phyloP scores from a whole-genome alignment of 169 alveolate species.

The Plasmodium malariae region DNA sequence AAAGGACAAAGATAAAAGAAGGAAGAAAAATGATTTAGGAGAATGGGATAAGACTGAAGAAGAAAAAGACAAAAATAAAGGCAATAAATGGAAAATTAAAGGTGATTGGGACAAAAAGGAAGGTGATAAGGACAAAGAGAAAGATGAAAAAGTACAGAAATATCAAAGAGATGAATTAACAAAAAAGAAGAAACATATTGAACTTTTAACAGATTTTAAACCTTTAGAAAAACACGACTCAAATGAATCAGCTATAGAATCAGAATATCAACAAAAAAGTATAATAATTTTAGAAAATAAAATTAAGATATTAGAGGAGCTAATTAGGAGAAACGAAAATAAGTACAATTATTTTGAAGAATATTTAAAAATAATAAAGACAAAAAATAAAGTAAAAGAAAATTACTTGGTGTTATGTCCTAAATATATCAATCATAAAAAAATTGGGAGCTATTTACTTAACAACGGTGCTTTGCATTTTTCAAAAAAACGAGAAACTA shows the following conservation, averaged over 20 bases:
- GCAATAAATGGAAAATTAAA: neutral
- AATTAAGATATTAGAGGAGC: constrained; percentile 54
- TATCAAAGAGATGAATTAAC: neutral
- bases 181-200: constrained; percentile 14
- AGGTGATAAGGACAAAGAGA: neutral
- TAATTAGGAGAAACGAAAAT: constrained; percentile 28
- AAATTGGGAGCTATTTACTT: constrained; percentile 40
- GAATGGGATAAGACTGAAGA: neutral
- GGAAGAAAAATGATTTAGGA: neutral
- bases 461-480: neutral
- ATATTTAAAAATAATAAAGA: constrained; percentile 49
- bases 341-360: constrained; percentile 65
- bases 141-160: neutral
- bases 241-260: neutral
- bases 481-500: neutral
- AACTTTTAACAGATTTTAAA: neutral
- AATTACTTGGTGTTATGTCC: constrained; percentile 53
- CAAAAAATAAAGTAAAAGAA: constrained; percentile 36
- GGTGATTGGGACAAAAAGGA: neutral
- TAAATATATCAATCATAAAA: constrained; percentile 41
- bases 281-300: constrained; percentile 44
- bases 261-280: constrained; percentile 15
- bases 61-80: too few species aligned
- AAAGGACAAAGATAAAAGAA: neutral
- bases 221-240: neutral